Conservation (phyloP, 441 rosid genomes). For the Jatropha multifida region DNA sequence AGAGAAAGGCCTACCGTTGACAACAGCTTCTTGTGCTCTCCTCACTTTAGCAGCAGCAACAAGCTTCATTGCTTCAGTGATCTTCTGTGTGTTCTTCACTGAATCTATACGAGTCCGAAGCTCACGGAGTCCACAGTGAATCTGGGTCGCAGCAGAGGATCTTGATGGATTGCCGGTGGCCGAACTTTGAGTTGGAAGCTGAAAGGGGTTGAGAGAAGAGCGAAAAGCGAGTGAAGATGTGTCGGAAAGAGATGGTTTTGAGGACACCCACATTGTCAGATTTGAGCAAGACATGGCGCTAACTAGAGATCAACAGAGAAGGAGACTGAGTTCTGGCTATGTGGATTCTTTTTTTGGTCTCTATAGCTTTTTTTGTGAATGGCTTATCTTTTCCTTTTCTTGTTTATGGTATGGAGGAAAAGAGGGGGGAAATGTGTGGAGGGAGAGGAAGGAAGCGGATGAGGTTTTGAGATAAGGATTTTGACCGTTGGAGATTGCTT, state of each 20-base stretch:
- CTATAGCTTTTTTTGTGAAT: conserved; percentile 1
- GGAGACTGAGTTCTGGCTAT: conserved; percentile 18
- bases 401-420: conserved; percentile 33
- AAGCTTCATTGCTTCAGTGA: conserved; percentile 97
- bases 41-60: conserved; percentile 95
- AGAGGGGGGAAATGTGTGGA: conserved; percentile 59
- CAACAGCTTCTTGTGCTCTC: conserved; percentile 96
- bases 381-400: conserved; percentile 35
- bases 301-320: conserved; percentile 11
- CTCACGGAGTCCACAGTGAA: conserved; percentile 79
- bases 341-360: conserved; percentile 13
- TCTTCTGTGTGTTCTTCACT: conserved; percentile 87
- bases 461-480: conserved; percentile 76
- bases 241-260: conserved; percentile 67
- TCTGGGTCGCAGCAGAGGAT: conserved; percentile 45
- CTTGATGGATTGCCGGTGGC: conserved; percentile 38
- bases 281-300: conserved; percentile 60
- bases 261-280: conserved; percentile 59
- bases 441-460: conserved; percentile 47
- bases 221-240: conserved; percentile 56
- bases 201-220: conserved; percentile 56
- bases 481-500: conserved; percentile 41
- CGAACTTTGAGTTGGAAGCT: conserved; percentile 44
- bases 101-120: conserved; percentile 71
- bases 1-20: conserved; percentile 83